Base-by-base conservation (phyloP, 768 basidiomycete species). In the Mycena latifolia region DNA sequence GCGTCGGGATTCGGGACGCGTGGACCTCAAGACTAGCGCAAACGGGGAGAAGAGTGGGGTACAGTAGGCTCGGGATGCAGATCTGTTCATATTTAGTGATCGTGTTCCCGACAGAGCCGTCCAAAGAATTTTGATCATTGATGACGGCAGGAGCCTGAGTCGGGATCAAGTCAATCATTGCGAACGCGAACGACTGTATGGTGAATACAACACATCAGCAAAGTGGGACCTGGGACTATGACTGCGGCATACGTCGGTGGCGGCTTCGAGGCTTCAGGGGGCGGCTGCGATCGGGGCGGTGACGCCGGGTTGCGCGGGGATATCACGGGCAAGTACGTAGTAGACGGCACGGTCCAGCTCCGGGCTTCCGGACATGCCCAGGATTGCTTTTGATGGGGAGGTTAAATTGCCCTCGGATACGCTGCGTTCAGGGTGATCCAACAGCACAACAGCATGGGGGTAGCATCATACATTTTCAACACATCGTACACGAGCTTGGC, bases 31-130 rank as follows among this genome's bases (percentile, higher is more conserved):
- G n/a, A n/a, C n/a, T n/a, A n/a, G n/a, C 31, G 43, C 17, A 33
- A 64, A 39, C 52, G 66, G 11, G 28, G 8, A 6, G 43, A 2
- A 45, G 5, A 14, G 43, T 14, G 20, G 56, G 56, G 45, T 47
- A 57, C 11, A 57, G 24, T 17, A 18, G 45, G 46, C 29, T 43
- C 3, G 56, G 56, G 24, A 56, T 45, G 55, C 55, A 56, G 10
- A 46, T 5, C 28, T 56, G 20, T 5, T 14, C 9, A 17, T 58
- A 58, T 2, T 24, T 4, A 10, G 45, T 24, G 46, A 58, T 48
- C 3, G 56, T 24, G 7, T 59, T 48, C 17, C 1, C 35, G 17
- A 59, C 37, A 11, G 57, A 48, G 57, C 8, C 39, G 25, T 59
- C 47, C 47, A 59, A 50, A 10, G 10, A 8, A 11, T 24, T 17